These are phyloP conservation scores for Phytophthora pini DNA, from an alignment of 352 stramenopile genomes.

Conservation along the genomic window DNA sequence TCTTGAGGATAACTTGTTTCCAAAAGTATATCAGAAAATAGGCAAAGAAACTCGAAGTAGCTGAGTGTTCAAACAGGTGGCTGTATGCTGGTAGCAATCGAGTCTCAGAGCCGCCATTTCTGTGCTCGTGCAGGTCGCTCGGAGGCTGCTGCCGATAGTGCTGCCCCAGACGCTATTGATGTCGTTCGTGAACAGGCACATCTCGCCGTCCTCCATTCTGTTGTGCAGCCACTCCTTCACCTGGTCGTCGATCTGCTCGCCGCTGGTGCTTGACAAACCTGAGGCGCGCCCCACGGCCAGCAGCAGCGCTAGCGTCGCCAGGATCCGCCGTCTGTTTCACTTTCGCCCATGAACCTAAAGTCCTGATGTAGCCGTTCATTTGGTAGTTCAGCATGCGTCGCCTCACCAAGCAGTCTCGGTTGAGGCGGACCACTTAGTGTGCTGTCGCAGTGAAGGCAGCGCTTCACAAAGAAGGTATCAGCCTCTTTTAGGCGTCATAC, in stretches of 20 bases:
- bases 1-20: no score
- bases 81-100: no score
- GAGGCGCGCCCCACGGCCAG: constrained; percentile 4
- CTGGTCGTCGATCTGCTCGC: constrained; percentile 43
- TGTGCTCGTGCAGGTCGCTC: no score
- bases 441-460: constrained; percentile 26
- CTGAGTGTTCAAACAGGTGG: no score
- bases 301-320: constrained; percentile 13
- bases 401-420: constrained; percentile 12
- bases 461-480: no score
- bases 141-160: constrained; percentile 53
- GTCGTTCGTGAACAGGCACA: constrained; percentile 60
- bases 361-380: background rate
- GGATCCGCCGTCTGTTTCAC: background rate
- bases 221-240: constrained; percentile 58
- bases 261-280: constrained; percentile 10
- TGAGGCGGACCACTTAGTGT: constrained; percentile 1
- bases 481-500: no score
- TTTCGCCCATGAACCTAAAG: background rate
- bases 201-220: constrained; percentile 61
- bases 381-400: background rate
- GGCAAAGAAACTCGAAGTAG: no score
- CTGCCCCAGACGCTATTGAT: constrained; percentile 60
- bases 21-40: no score
- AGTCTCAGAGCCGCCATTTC: no score